A percentile compares a stretch with the other conserved stretches of the same genome.
phyloP scores from a whole-genome alignment of 2,329 filamentous ascomycete genomes.

The Paraphoma chrysanthemicola region DNA sequence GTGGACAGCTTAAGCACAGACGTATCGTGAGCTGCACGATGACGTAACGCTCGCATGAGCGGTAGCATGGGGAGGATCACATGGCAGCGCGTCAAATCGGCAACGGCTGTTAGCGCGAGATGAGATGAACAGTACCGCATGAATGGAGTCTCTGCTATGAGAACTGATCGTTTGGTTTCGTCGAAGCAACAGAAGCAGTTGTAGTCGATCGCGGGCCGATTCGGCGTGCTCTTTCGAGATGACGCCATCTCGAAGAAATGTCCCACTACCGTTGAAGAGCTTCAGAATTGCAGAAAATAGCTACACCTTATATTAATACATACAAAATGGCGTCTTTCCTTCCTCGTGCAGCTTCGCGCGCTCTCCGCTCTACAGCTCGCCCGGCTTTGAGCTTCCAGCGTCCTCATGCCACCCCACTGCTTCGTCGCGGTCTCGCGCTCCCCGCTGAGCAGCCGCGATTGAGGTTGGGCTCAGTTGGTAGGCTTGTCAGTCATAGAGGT shows the following conservation, averaged over 20 bases:
- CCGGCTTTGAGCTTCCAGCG: constrained; percentile 34
- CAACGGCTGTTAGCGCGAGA: no score
- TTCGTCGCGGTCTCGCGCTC: constrained; percentile 48
- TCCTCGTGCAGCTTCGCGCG: constrained; percentile 44
- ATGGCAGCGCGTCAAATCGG: neutral
- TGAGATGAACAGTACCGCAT: no score
- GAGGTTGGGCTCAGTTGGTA: constrained; percentile 52
- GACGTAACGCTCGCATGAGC: constrained; percentile 1
- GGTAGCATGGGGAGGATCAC: neutral
- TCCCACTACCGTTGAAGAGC: neutral
- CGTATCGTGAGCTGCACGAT: neutral
- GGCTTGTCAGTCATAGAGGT: neutral
- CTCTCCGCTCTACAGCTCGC: constrained; percentile 35
- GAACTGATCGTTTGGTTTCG: no score
- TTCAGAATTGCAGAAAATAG: neutral
- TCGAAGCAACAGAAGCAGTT: neutral
- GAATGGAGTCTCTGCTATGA: no score
- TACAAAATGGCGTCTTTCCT: constrained; percentile 43
- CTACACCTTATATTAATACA: no score
- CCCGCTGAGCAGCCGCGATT: constrained; percentile 51
- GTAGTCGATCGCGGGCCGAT: constrained; percentile 12
- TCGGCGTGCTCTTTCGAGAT: constrained; percentile 5
- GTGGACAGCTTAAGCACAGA: constrained; percentile 10
- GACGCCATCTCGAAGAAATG: constrained; percentile 17
- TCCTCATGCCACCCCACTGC: constrained; percentile 30